These are phyloP conservation scores for Cryptococcus sp. DNA, from an alignment of 1,284 basidiomycete genomes.

Conservation along the genomic window DNA sequence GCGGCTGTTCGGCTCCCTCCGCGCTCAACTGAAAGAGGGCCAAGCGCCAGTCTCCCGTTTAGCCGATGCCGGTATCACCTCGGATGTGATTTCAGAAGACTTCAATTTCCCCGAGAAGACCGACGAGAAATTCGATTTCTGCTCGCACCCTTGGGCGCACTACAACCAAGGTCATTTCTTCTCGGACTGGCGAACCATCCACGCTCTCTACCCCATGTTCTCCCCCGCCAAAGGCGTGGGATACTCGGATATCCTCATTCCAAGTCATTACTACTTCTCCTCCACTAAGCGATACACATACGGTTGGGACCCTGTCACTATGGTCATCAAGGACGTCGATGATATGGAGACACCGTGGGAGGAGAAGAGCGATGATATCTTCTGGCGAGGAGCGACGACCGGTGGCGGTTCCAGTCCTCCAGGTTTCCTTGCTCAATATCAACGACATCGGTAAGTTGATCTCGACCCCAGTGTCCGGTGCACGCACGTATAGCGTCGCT, in stretches of 20 bases:
- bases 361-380: slow-evolving; percentile 56
- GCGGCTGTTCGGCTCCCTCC: slow-evolving; percentile 73
- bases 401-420: slow-evolving; percentile 85
- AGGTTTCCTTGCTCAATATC: slow-evolving; percentile 79
- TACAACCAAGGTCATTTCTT: slow-evolving; percentile 90
- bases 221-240: slow-evolving; percentile 82
- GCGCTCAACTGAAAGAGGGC: slow-evolving; percentile 56
- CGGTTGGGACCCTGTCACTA: slow-evolving; percentile 77
- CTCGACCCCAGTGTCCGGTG: no score
- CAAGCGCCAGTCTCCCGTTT: slow-evolving; percentile 52
- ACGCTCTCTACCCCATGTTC: slow-evolving; percentile 82
- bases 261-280: slow-evolving; percentile 90
- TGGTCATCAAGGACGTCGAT: slow-evolving; percentile 70
- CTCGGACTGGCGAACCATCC: slow-evolving; percentile 87
- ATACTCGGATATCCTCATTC: slow-evolving; percentile 85
- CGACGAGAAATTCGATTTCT: slow-evolving; percentile 72
- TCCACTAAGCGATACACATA: slow-evolving; percentile 82
- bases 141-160: slow-evolving; percentile 75
- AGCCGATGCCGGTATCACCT: slow-evolving; percentile 51
- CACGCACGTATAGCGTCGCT: not conserved
- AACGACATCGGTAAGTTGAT: slow-evolving; percentile 71
- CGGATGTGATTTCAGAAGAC: slow-evolving; percentile 57
- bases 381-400: slow-evolving; percentile 79
- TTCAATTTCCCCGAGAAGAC: slow-evolving; percentile 64
- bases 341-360: slow-evolving; percentile 75